These are phyloP conservation scores for Alnus glutinosa DNA, from an alignment of 306 rosid species.

Conservation along the genomic window DNA sequence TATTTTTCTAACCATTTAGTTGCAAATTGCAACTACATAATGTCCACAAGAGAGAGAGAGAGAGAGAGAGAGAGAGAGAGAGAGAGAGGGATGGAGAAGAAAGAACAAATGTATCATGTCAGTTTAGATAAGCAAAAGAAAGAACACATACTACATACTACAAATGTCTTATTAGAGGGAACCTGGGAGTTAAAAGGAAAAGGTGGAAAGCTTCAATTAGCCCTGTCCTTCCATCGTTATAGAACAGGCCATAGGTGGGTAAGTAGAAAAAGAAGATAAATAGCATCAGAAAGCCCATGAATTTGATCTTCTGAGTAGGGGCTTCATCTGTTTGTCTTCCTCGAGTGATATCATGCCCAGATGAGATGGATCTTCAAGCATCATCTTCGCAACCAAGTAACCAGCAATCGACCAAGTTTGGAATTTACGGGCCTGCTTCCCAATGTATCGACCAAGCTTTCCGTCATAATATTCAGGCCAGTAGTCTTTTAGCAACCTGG, in stretches of 20 bases:
- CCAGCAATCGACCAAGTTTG: conserved; percentile 85
- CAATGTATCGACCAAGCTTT: conserved; percentile 58
- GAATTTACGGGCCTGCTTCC: conserved; percentile 74
- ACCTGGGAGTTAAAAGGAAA: not conserved
- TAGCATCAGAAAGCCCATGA: conserved; percentile 53
- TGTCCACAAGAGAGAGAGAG: not conserved
- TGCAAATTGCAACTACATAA: not conserved
- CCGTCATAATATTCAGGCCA: conserved; percentile 90
- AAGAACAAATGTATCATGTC: not conserved
- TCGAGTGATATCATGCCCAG: conserved; percentile 62
- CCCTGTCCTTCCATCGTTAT: not conserved
- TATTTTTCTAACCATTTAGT: not conserved
- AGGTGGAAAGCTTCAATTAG: not conserved
- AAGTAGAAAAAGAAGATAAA: not conserved
- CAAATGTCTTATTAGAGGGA: not conserved
- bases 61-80: not conserved
- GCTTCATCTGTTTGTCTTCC: conserved; percentile 64
- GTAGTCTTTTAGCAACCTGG: conserved; percentile 55
- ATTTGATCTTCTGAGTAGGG: conserved; percentile 63
- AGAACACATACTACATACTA: not conserved
- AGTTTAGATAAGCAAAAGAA: not conserved
- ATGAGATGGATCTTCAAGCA: conserved; percentile 78
- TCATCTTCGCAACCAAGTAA: conserved; percentile 73
- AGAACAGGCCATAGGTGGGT: not conserved
- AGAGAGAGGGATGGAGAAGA: not conserved